These are phyloP conservation scores for Phytophthora tentaculata DNA, from an alignment of 352 stramenopile species.

Conservation along the genomic window DNA sequence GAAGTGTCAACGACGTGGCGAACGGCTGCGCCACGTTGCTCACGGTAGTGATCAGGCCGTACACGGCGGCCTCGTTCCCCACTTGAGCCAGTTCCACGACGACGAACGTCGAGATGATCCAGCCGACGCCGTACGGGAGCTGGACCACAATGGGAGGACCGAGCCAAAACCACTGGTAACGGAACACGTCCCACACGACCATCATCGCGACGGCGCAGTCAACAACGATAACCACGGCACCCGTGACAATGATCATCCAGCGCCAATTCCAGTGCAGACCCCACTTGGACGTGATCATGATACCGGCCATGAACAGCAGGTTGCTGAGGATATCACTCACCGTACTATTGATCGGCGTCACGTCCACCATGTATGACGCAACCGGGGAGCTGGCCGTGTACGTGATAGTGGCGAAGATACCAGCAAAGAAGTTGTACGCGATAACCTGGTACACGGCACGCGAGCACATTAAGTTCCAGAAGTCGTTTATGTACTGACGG, in stretches of 20 bases:
- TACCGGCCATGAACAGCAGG: constrained; percentile 36
- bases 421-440: constrained; percentile 39
- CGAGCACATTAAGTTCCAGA: constrained; percentile 36
- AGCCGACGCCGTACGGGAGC: constrained; percentile 28
- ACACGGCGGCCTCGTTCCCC: constrained; percentile 24
- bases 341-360: constrained; percentile 39
- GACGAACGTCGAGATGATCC: constrained; percentile 30
- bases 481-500: constrained; percentile 35
- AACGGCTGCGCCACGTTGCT: constrained; percentile 18
- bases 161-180: constrained; percentile 31
- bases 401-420: constrained; percentile 40
- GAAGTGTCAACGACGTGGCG: constrained; percentile 20
- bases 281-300: constrained; percentile 45
- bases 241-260: constrained; percentile 25
- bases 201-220: constrained; percentile 22
- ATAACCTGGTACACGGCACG: constrained; percentile 47
- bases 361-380: constrained; percentile 36
- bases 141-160: constrained; percentile 26
- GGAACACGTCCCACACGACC: constrained; percentile 25
- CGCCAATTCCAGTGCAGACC: constrained; percentile 35
- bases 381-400: constrained; percentile 35
- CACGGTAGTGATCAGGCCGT: constrained; percentile 28
- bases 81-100: constrained; percentile 21
- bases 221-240: constrained; percentile 6
- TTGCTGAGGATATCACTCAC: constrained; percentile 42